phyloP scores from a whole-genome alignment of 805 yeast species.

The Candida dendrica region DNA sequence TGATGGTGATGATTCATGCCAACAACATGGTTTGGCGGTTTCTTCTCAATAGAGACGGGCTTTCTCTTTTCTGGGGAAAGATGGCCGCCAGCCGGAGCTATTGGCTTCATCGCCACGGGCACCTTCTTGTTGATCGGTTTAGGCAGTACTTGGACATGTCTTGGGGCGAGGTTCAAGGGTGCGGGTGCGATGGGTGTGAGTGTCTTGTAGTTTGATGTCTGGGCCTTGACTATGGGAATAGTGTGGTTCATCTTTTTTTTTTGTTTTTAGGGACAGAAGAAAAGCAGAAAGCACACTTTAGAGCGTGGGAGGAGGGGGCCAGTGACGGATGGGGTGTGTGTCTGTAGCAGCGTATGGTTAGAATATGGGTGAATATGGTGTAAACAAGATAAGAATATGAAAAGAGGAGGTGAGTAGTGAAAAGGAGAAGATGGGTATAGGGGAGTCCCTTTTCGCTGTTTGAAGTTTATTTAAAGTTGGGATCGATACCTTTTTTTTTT shows the following conservation, averaged over 20 bases:
- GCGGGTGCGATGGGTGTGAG: constrained; percentile 11
- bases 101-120: constrained; percentile 35
- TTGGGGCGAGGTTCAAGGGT: constrained; percentile 11
- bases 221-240: not conserved
- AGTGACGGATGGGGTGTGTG: too few relatives aligned
- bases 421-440: too few relatives aligned
- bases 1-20: too few relatives aligned
- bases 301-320: too few relatives aligned
- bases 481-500: not conserved
- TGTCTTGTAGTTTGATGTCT: constrained; percentile 2
- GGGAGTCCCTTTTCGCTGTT: too few relatives aligned
- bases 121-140: constrained; percentile 6
- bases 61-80: not conserved
- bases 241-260: not conserved
- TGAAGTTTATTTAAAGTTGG: not conserved
- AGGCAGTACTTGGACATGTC: constrained; percentile 15
- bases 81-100: not conserved
- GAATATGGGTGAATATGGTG: too few relatives aligned
- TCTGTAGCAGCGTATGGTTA: too few relatives aligned
- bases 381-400: too few relatives aligned
- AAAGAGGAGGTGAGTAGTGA: too few relatives aligned
- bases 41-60: not conserved
- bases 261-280: not conserved
- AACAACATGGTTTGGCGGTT: too few relatives aligned
- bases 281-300: too few relatives aligned